A percentile compares a stretch with the other conserved stretches of the same genome.
Conservation (phyloP, 2,329 filamentous ascomycete genomes). For the Tolypocladium pustulatum region DNA sequence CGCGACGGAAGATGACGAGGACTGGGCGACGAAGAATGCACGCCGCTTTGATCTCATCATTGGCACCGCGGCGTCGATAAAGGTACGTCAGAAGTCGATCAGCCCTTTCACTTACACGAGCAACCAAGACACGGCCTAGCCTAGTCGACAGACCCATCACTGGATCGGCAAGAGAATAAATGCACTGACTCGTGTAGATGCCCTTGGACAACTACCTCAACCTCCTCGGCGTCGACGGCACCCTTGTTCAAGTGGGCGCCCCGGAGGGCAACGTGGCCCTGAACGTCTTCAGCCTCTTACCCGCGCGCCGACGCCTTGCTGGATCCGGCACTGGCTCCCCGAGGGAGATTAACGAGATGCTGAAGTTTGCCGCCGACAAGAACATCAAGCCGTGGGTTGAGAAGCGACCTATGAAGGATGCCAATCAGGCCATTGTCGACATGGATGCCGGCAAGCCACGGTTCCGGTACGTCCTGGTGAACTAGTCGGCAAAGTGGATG, state of each 20-base stretch:
- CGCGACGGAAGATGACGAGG: conserved; percentile 32
- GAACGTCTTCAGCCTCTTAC: conserved; percentile 36
- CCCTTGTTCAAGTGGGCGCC: conserved; percentile 52
- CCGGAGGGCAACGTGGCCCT: conserved; percentile 11
- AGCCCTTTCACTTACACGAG: background rate
- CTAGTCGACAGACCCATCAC: too few relatives aligned
- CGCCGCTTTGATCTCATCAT: conserved; percentile 47
- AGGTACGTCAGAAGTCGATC: conserved; percentile 9
- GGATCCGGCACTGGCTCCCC: conserved; percentile 37
- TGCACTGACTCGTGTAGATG: conserved; percentile 28
- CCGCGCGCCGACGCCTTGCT: conserved; percentile 38
- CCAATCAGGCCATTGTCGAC: conserved; percentile 44
- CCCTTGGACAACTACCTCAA: conserved; percentile 50
- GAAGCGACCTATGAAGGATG: conserved; percentile 41
- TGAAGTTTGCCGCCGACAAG: conserved; percentile 44
- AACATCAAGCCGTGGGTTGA: conserved; percentile 46
- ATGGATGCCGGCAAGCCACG: conserved; percentile 42
- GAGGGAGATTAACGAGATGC: conserved; percentile 48
- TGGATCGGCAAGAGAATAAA: background rate
- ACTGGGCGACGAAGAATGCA: conserved; percentile 43
- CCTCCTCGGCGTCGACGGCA: conserved; percentile 47
- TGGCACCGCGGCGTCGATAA: conserved; percentile 37
- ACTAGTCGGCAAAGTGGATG: conserved; percentile 9
- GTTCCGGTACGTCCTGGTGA: conserved; percentile 35
- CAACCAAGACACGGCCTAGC: background rate